A percentile compares a stretch with the other conserved stretches of the same genome.
phyloP scores from a whole-genome alignment of 352 stramenopile genomes.

The Globisporangium irregulare region DNA sequence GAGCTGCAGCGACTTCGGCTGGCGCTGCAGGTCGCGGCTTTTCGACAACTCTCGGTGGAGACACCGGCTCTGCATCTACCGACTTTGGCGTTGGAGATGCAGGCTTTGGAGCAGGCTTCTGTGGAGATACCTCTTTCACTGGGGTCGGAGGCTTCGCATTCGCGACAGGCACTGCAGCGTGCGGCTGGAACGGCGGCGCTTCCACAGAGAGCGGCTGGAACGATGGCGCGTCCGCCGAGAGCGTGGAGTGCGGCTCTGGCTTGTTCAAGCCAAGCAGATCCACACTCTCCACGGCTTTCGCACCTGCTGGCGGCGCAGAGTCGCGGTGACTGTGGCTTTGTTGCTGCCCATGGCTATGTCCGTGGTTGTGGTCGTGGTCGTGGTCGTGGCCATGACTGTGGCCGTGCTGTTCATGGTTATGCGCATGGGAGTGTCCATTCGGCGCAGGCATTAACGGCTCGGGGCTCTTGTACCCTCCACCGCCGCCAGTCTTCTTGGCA shows the following conservation, averaged over 20 bases:
- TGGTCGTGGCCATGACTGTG: neutral
- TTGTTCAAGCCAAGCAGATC: constrained; percentile 49
- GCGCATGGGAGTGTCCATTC: neutral
- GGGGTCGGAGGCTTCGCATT: constrained; percentile 14
- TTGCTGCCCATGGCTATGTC: neutral
- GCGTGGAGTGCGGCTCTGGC: neutral
- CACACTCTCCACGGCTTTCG: constrained; percentile 28
- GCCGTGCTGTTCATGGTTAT: neutral
- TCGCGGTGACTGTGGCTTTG: constrained; percentile 12
- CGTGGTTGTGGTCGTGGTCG: neutral
- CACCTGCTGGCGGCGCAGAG: neutral
- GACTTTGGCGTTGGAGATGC: constrained; percentile 7
- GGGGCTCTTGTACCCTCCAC: constrained; percentile 22
- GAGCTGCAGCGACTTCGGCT: constrained; percentile 8
- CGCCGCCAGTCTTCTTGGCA: constrained; percentile 29
- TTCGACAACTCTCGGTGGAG: neutral
- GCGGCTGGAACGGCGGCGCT: neutral
- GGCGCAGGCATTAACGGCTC: constrained; percentile 1
- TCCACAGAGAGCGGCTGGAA: constrained; percentile 18
- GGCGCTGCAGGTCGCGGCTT: neutral
- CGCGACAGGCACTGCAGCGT: neutral
- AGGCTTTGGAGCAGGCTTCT: neutral
- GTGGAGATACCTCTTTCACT: neutral
- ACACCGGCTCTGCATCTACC: neutral
- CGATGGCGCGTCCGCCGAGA: constrained; percentile 8